A percentile compares a stretch with the other conserved stretches of the same genome.
Evolutionary conservation across 495 filamentous ascomycete genomes (phyloP).

Genomic region (Daldinia caldariorum): DNA sequence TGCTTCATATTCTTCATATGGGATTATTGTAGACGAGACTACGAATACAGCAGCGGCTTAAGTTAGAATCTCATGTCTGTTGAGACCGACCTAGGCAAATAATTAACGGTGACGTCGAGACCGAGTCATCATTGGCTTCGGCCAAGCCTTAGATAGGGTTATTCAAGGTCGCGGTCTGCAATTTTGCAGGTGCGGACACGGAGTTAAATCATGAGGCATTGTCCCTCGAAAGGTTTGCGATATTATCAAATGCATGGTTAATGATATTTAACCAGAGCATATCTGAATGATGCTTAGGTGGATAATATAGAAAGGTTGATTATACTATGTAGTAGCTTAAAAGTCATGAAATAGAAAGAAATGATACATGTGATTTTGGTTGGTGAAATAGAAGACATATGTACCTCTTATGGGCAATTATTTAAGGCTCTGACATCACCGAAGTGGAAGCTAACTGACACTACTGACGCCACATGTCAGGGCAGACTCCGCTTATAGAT

Average conservation of each 20-base stretch:
- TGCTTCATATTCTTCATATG: background rate
- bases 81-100: background rate
- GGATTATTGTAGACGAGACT: background rate
- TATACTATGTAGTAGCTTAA: background rate
- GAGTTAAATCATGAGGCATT: constrained; percentile 6
- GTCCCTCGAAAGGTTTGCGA: background rate
- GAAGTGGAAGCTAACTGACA: constrained; percentile 2
- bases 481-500: constrained; percentile 7
- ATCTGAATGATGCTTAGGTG: too few species aligned
- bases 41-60: constrained; percentile 1
- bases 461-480: constrained; percentile 23
- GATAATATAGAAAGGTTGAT: background rate
- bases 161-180: background rate
- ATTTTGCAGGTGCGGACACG: constrained; percentile 6
- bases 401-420: constrained; percentile 20
- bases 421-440: constrained; percentile 30
- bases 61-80: background rate
- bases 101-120: constrained; percentile 8
- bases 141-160: constrained; percentile 20
- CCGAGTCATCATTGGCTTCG: background rate
- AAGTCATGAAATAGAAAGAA: background rate
- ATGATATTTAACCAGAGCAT: background rate
- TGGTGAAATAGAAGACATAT: constrained; percentile 20
- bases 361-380: background rate
- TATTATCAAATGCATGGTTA: background rate